These are phyloP conservation scores for Fusarium fujikuroi DNA, from an alignment of 2,329 filamentous ascomycete genomes.

Conservation along the genomic window DNA sequence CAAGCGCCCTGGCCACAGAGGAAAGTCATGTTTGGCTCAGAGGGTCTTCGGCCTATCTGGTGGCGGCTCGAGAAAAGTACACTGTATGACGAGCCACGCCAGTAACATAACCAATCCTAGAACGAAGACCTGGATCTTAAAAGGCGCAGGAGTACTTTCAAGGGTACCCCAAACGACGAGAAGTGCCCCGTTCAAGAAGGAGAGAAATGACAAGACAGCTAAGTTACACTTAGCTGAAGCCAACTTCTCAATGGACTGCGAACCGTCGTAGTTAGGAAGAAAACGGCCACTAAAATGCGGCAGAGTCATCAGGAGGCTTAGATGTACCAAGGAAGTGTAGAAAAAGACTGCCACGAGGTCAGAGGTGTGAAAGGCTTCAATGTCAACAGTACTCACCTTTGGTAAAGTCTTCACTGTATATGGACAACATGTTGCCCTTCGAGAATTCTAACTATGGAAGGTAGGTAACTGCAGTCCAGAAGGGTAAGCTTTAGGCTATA, in stretches of 20 bases:
- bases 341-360: not conserved
- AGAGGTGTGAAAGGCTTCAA: not conserved
- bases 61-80: not conserved
- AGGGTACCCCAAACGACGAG: not conserved
- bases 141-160: not conserved
- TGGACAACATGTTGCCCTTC: not conserved
- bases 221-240: not conserved
- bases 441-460: no score
- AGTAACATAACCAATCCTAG: not conserved
- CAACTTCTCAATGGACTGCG: not conserved
- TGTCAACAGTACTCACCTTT: not conserved
- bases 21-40: not conserved
- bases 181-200: not conserved
- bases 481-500: no score
- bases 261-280: not conserved
- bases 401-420: not conserved
- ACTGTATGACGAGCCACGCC: not conserved
- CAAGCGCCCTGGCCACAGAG: not conserved
- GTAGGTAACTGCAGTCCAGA: no score
- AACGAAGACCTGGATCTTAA: not conserved
- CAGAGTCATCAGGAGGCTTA: not conserved
- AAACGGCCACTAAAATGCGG: no score
- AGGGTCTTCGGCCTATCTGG: not conserved
- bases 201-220: not conserved
- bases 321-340: not conserved